Base-by-base conservation (phyloP, 768 basidiomycete genomes). In the Termitomyces sp. region DNA sequence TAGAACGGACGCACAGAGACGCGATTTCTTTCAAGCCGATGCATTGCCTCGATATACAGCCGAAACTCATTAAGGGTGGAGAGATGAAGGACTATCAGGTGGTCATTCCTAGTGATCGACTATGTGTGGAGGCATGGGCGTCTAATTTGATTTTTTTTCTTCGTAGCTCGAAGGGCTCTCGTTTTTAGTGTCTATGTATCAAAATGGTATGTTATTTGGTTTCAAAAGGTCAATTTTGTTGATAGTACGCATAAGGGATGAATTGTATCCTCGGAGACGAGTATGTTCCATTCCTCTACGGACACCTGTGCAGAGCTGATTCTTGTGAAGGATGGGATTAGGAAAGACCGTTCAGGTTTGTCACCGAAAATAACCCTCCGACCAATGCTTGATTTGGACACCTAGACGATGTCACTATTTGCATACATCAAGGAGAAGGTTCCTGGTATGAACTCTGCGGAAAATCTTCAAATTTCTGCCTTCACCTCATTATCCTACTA, bases 71-170 rank as follows among this genome's bases (percentile, higher is more conserved):
- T 30, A 70, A 70, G 17, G 78, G 77, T 9, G 88, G 86, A 15
- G 68, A 73, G 26, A 81, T 89, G 78, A 89, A 89, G 66, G 84
- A 84, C 53, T 89, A 89, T 68, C 88, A 90, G 75, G 81, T 80
- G 40, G 6, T 71, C n/a, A 21, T 9, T 45, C 47, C 19, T 42
- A 38, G 46, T 61, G 14, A 37, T n/a, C 1, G 53, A 6, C n/a
- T 23, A 23, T n/a, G 35, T 37, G 35, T 37, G 2, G 51, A 38
- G 49, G 26, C 33, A 7, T 15, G 50, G 37, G 33, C 41, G 50
- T 8, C 17, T 57, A 35, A 40, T 57, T 28, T 53, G n/a, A 28
- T 14, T 35, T 14, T 35, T 11, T 5, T 49, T 49, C 0, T 19
- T 17, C 23, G 37, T 59, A 80, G 81, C 72, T 88, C 41, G 76